Conservation (phyloP, 2,329 filamentous ascomycete species). For the Botrytis deweyae region DNA sequence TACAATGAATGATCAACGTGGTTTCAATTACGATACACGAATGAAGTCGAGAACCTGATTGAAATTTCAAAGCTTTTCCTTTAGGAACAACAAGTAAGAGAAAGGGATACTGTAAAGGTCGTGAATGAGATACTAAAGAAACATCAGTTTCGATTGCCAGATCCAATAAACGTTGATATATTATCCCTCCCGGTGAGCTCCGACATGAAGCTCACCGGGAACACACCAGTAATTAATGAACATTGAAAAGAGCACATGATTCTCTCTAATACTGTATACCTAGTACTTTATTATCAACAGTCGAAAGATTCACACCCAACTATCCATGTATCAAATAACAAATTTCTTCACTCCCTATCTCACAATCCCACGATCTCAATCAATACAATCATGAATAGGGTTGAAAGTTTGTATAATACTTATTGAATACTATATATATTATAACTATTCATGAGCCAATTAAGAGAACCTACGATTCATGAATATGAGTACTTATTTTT, state of each 20-base stretch:
- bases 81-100: not conserved
- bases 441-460: not conserved
- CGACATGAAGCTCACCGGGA: not conserved
- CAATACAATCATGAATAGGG: not conserved
- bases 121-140: not conserved
- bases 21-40: not conserved
- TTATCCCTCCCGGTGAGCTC: too few species aligned
- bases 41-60: not conserved
- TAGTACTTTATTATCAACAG: not conserved
- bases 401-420: not conserved
- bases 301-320: not conserved
- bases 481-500: not conserved
- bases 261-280: not conserved
- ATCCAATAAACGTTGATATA: not conserved
- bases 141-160: not conserved
- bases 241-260: not conserved
- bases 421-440: not conserved
- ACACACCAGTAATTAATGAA: not conserved
- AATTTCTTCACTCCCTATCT: not conserved
- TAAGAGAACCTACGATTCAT: not conserved
- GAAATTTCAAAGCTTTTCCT: accelerated
- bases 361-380: not conserved
- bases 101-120: not conserved
- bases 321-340: not conserved
- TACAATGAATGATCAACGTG: not conserved